phyloP scores from a whole-genome alignment of 2,329 filamentous ascomycete genomes.

The Stagonosporopsis cucurbitacearum region DNA sequence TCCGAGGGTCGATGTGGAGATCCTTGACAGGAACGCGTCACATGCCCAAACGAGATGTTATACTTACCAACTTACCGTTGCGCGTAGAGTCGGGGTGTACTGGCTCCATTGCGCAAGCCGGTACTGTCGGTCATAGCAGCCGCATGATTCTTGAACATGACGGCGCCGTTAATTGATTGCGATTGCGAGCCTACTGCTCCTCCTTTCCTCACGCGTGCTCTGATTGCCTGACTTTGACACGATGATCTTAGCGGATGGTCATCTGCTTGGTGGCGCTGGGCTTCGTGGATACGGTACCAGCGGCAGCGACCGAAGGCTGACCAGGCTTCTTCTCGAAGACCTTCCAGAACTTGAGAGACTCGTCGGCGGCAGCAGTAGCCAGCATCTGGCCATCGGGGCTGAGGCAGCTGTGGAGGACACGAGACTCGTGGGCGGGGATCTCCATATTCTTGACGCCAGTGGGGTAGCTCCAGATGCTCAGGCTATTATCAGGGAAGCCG shows the following conservation, averaged over 20 bases:
- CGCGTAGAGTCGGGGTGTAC: conserved; percentile 48
- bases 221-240: background rate
- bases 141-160: conserved; percentile 7
- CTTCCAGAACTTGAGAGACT: conserved; percentile 99
- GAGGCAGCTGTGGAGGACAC: conserved; percentile 94
- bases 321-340: conserved; percentile 98
- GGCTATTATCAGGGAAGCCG: conserved; percentile 98
- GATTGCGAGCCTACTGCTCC: conserved; percentile 23
- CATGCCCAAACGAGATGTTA: conserved; percentile 50
- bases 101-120: conserved; percentile 50
- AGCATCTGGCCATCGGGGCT: conserved; percentile 98
- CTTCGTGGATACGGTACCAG: conserved; percentile 75
- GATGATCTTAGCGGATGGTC: conserved; percentile 61
- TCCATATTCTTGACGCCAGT: conserved; percentile 96
- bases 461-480: conserved; percentile 99
- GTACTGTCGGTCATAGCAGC: conserved; percentile 27
- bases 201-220: conserved; percentile 7
- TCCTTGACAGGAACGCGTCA: conserved; percentile 43
- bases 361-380: conserved; percentile 92
- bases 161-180: conserved; percentile 18
- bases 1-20: conserved; percentile 45
- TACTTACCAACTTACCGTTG: conserved; percentile 53
- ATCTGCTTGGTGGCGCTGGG: conserved; percentile 89
- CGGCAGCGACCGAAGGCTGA: conserved; percentile 66
- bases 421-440: conserved; percentile 95